phyloP scores from a whole-genome alignment of 2,329 filamentous ascomycete genomes.

The Curvularia eragrostidis region DNA sequence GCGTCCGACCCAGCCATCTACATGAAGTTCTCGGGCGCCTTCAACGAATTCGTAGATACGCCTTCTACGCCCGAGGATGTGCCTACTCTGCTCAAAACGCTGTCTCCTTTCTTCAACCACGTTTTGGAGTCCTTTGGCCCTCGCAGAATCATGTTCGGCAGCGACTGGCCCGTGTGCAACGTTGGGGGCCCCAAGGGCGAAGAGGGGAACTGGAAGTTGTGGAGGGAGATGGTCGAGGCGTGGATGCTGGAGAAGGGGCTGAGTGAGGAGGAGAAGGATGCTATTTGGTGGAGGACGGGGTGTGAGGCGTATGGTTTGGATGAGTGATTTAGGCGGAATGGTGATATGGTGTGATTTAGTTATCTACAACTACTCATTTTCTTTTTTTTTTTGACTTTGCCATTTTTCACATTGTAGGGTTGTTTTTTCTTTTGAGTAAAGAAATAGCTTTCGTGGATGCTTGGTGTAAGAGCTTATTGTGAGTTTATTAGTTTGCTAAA shows the following conservation, averaged over 20 bases:
- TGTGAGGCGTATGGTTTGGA: constrained; percentile 68
- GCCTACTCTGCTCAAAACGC: constrained; percentile 28
- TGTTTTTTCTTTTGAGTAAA: neutral
- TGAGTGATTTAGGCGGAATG: neutral
- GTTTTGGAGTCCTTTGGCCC: constrained; percentile 72
- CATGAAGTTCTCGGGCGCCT: constrained; percentile 89
- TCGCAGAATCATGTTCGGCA: constrained; percentile 82
- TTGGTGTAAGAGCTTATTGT: neutral
- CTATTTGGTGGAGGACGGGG: constrained; percentile 77
- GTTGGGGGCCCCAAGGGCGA: constrained; percentile 64
- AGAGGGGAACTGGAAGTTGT: constrained; percentile 72
- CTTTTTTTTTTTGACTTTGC: neutral
- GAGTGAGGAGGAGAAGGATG: constrained; percentile 65
- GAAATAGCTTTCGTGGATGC: neutral
- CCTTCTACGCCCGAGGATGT: constrained; percentile 29
- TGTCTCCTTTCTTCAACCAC: constrained; percentile 17
- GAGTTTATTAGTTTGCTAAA: too few relatives aligned
- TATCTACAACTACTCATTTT: too few relatives aligned
- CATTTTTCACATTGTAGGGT: neutral
- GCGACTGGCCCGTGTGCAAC: constrained; percentile 93
- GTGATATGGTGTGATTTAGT: too few relatives aligned
- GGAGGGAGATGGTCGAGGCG: constrained; percentile 73
- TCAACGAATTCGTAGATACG: constrained; percentile 72
- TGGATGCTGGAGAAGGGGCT: constrained; percentile 63
- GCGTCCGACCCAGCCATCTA: constrained; percentile 71